phyloP scores from a whole-genome alignment of 345 rosid genomes.

The rapeseed (Brassica napus) region DNA sequence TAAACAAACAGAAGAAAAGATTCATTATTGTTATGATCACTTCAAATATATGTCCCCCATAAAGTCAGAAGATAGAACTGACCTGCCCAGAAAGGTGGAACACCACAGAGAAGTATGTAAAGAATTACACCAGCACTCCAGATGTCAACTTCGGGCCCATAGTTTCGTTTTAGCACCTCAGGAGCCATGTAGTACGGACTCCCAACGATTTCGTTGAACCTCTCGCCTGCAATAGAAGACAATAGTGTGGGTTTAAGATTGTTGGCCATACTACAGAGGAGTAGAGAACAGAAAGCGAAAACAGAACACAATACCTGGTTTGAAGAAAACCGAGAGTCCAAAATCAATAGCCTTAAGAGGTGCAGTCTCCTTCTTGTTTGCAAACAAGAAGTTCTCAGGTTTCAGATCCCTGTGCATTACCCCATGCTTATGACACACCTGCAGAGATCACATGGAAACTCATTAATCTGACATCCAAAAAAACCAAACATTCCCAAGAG shows the following conservation, averaged over 20 bases:
- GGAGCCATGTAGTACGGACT: constrained; percentile 4
- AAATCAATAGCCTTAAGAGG: constrained; percentile 98
- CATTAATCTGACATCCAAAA: background rate
- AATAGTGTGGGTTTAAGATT: background rate
- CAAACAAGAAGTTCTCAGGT: constrained; percentile 99
- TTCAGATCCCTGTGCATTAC: constrained; percentile 98
- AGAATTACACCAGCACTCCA: background rate
- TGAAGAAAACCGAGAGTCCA: constrained; percentile 97
- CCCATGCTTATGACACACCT: constrained; percentile 90
- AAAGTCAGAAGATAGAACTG: background rate
- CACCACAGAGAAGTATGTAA: background rate
- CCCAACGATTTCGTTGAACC: background rate
- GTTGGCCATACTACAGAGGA: background rate
- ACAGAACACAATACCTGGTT: constrained; percentile 63
- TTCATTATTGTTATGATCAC: background rate
- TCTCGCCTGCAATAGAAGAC: background rate
- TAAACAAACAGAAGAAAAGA: background rate
- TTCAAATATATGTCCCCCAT: background rate
- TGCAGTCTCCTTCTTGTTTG: constrained; percentile 94
- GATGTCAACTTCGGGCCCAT: background rate
- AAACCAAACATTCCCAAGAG: background rate
- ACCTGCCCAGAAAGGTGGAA: background rate
- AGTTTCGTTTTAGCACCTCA: background rate
- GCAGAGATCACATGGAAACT: background rate
- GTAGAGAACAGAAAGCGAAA: background rate